Evolutionary conservation across 1,139 yeast species (phyloP).

Genomic region (Sugiyamaella paludigena): DNA sequence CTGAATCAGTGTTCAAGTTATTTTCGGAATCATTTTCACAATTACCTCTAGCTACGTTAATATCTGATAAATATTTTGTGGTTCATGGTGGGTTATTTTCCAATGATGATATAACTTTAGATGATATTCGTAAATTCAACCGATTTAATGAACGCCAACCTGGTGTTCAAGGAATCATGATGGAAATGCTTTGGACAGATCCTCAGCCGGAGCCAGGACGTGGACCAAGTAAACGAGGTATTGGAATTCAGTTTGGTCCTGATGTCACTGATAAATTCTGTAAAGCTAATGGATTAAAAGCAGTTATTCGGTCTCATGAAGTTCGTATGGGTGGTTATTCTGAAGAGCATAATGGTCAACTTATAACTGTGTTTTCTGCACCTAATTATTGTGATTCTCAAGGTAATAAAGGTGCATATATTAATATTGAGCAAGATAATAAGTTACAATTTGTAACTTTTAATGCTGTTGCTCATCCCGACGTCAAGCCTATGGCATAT

Average conservation of each 20-base stretch:
- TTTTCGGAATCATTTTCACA: constrained; percentile 85
- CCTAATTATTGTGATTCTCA: constrained; percentile 95
- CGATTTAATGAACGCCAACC: constrained; percentile 74
- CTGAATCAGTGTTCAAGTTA: constrained; percentile 76
- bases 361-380: constrained; percentile 92
- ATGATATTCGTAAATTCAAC: constrained; percentile 70
- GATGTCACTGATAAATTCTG: constrained; percentile 85
- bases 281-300: constrained; percentile 64
- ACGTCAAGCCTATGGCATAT: constrained; percentile 93
- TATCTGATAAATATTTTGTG: constrained; percentile 73
- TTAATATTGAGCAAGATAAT: constrained; percentile 61
- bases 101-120: constrained; percentile 64
- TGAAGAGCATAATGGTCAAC: constrained; percentile 77
- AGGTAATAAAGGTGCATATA: constrained; percentile 87
- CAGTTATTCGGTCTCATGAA: constrained; percentile 90
- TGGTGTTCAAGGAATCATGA: constrained; percentile 85
- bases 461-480: constrained; percentile 86
- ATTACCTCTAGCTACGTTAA: constrained; percentile 80
- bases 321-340: constrained; percentile 91
- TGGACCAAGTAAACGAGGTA: constrained; percentile 88
- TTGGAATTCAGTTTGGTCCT: constrained; percentile 96
- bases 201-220: constrained; percentile 81
- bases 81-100: constrained; percentile 97
- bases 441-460: constrained; percentile 58
- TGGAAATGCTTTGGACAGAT: constrained; percentile 98